Base-by-base conservation (phyloP, 2,329 filamentous ascomycete genomes). In the Diaporthe australafricana region DNA sequence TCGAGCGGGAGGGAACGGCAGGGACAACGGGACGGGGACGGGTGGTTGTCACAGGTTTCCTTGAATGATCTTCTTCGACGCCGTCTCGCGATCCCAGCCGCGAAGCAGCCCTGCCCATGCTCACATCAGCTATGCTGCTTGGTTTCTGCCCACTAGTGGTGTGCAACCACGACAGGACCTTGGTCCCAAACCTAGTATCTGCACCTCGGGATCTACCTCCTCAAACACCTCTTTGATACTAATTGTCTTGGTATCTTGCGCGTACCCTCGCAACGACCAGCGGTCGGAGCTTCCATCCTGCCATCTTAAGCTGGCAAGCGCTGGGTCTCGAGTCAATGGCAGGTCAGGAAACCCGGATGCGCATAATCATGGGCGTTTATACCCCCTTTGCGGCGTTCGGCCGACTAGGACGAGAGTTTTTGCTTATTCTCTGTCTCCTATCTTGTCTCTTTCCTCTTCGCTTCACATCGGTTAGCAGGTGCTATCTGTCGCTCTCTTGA, bases 141-240 rank as follows among this genome's bases (percentile, higher is more conserved):
- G 55, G 8, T 32, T 53, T 20, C 25, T 56, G 30, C 47, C 47
- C 32, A n/a, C 35, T 7, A 22, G 35, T 50, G 22, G 40, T 60
- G 42, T 25, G 70, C 16, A 48, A 50, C 62, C 63, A 42, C 38
- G 16, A 55, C 20, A 42, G n/a, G 16, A 47, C 30, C 50, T 60
- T 55, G 70, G 50, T 30, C 27, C 9, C 11, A 17, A 52, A 25
- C 50, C 62, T 27, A 38, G 65, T 42, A 40, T 45, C 45, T 63
- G 68, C 68, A 50, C 56, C 55, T 55, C 57, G 48, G 68, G 66
- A 70, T 72, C 70, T 57, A 68, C 70, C 56, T 65, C 52, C 56
- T 72, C 70, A 72, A 72, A 72, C 70, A 60, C 66, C 27, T 50
- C 11, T 35, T 48, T 30, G 40, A 60, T 40, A 53, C 66, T 17